Percentiles rank a stretch among this genome's conserved stretches.
phyloP scores from a whole-genome alignment of 1,284 basidiomycete genomes.

The Meripilus lineatus region DNA sequence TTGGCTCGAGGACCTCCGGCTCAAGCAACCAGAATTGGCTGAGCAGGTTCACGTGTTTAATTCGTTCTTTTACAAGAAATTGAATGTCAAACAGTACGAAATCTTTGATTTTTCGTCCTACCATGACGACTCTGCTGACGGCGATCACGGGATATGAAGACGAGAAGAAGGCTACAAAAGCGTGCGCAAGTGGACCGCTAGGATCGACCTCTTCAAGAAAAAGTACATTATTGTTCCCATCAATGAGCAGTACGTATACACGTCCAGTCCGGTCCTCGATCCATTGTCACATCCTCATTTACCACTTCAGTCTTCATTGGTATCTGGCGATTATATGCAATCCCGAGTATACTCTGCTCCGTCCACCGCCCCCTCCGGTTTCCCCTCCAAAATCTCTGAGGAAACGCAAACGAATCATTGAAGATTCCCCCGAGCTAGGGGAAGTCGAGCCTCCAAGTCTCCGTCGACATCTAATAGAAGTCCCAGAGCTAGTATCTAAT shows the following conservation, averaged over 20 bases:
- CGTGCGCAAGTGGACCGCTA: constrained; percentile 93
- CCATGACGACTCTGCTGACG: neutral
- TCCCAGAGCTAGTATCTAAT: neutral
- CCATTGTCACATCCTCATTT: neutral
- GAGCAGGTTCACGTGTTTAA: constrained; percentile 88
- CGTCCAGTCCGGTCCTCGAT: constrained; percentile 4
- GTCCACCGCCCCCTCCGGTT: constrained; percentile 30
- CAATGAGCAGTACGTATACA: constrained; percentile 78
- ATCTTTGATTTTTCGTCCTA: neutral
- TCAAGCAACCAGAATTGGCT: constrained; percentile 53
- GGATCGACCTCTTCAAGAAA: constrained; percentile 85
- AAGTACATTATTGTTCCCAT: constrained; percentile 93
- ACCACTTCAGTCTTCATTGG: constrained; percentile 79
- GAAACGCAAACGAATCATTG: constrained; percentile 26
- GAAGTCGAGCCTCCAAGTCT: constrained; percentile 12
- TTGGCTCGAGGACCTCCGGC: constrained; percentile 58
- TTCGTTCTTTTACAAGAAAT: constrained; percentile 96
- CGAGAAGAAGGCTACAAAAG: constrained; percentile 71
- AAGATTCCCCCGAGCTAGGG: constrained; percentile 7
- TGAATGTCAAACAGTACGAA: constrained; percentile 70
- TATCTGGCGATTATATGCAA: constrained; percentile 93
- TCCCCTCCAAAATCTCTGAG: constrained; percentile 2
- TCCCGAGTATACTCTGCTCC: constrained; percentile 59
- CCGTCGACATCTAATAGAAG: neutral
- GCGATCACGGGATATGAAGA: constrained; percentile 26